These are phyloP conservation scores for Amesomyces nigricolor DNA, from an alignment of 2,329 filamentous ascomycete species.

Conservation along the genomic window DNA sequence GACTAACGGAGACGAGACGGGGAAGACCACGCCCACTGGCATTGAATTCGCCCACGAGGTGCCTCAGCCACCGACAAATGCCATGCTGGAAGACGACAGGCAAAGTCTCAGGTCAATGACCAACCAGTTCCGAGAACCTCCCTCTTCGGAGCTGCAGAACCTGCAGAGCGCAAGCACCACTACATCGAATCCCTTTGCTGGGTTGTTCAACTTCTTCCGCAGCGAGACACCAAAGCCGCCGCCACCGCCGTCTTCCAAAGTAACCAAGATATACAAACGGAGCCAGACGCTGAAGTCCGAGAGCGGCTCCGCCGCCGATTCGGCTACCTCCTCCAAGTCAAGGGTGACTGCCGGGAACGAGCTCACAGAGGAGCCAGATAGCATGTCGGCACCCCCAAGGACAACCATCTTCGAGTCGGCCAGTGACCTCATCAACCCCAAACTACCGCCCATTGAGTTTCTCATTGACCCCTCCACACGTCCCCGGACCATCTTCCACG, in stretches of 20 bases:
- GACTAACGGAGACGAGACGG: constrained; percentile 23
- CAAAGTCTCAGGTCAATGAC: constrained; percentile 48
- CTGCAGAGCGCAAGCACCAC: constrained; percentile 30
- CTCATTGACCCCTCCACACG: constrained; percentile 77
- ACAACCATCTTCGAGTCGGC: constrained; percentile 95
- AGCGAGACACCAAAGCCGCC: constrained; percentile 47
- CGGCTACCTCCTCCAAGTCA: constrained; percentile 34
- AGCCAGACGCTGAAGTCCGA: constrained; percentile 65
- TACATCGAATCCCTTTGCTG: constrained; percentile 50
- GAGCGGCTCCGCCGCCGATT: constrained; percentile 30
- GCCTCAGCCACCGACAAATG: constrained; percentile 63
- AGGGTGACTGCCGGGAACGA: constrained; percentile 48
- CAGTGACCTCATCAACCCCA: constrained; percentile 85
- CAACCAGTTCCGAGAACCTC: constrained; percentile 29
- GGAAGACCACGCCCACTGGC: constrained; percentile 33
- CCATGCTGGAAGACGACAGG: constrained; percentile 61
- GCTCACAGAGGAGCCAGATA: constrained; percentile 38
- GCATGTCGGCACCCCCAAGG: constrained; percentile 67
- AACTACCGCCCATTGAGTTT: constrained; percentile 74
- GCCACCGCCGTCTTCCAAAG: constrained; percentile 48
- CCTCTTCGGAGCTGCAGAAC: constrained; percentile 23
- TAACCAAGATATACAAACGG: constrained; percentile 66
- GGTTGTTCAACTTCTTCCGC: constrained; percentile 70
- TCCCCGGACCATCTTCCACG: constrained; percentile 90
- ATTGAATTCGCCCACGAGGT: constrained; percentile 50